phyloP scores from a whole-genome alignment of 306 rosid genomes.

The Cucumis cinereus region DNA sequence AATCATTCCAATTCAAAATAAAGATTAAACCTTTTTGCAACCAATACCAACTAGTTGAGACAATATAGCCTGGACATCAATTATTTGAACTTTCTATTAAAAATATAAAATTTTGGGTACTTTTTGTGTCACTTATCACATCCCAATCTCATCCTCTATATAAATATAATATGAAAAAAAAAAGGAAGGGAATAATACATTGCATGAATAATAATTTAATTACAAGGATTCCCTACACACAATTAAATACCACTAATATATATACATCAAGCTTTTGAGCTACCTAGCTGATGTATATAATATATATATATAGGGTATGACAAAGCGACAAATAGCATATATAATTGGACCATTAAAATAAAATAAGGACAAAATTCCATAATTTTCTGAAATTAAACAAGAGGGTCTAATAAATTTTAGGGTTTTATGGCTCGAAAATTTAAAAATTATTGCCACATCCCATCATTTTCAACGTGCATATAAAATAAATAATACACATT shows the following conservation, averaged over 20 bases:
- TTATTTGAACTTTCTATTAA: too few relatives aligned
- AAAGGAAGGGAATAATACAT: not conserved
- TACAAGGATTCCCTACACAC: not conserved
- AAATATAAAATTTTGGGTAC: too few relatives aligned
- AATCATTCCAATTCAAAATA: too few relatives aligned
- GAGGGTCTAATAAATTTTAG: not conserved
- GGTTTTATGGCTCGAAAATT: not conserved
- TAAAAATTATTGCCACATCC: not conserved
- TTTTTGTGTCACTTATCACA: not conserved
- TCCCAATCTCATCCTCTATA: not conserved
- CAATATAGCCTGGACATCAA: too few relatives aligned
- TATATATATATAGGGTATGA: slow-evolving; percentile 2
- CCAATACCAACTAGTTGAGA: too few relatives aligned
- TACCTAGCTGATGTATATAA: not conserved
- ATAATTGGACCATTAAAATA: slow-evolving; percentile 28
- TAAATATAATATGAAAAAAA: not conserved
- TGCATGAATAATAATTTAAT: not conserved
- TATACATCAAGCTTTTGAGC: not conserved
- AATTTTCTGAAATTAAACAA: not conserved
- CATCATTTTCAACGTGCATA: slow-evolving; percentile 2
- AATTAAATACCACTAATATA: not conserved
- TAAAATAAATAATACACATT: not conserved
- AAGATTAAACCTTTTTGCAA: not conserved
- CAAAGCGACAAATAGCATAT: not conserved
- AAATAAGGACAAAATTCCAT: not conserved